Evolutionary conservation across 371 early-diverging fungal genomes (phyloP).

Genomic region (Apophysomyces variabilis): DNA sequence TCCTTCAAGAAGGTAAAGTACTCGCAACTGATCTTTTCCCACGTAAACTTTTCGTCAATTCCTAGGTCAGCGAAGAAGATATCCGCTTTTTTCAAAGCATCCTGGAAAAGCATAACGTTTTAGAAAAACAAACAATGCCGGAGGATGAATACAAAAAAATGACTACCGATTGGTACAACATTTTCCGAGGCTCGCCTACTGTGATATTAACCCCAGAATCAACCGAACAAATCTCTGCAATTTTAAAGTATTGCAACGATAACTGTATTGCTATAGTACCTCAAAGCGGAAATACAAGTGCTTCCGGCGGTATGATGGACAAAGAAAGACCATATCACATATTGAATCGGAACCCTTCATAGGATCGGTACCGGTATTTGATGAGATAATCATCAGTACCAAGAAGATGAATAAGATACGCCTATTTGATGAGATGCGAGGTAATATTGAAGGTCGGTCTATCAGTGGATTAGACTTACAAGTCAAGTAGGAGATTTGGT

Average conservation of each 20-base stretch:
- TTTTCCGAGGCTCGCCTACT: constrained; percentile 76
- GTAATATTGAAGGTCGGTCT: constrained; percentile 22
- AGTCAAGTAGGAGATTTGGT: constrained; percentile 64
- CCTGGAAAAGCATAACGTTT: constrained; percentile 31
- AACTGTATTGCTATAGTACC: constrained; percentile 87
- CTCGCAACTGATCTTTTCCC: too few relatives aligned
- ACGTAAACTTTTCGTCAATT: neutral
- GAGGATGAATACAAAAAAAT: constrained; percentile 48
- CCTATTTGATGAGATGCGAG: constrained; percentile 82
- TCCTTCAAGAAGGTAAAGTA: constrained; percentile 52
- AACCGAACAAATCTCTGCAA: constrained; percentile 79
- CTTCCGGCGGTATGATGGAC: constrained; percentile 53
- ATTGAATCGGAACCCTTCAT: neutral
- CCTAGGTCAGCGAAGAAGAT: constrained; percentile 57
- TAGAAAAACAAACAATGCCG: constrained; percentile 30
- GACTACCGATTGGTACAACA: constrained; percentile 87
- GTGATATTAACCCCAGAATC: constrained; percentile 83
- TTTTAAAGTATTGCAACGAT: constrained; percentile 88
- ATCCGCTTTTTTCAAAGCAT: constrained; percentile 60
- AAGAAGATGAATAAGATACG: constrained; percentile 78
- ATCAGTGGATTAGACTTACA: neutral
- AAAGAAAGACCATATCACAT: neutral
- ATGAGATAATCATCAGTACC: constrained; percentile 87
- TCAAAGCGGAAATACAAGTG: constrained; percentile 95
- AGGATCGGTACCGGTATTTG: constrained; percentile 78